Base-by-base conservation (phyloP, 2,329 filamentous ascomycete species). In the Keithomyces neogunnii region DNA sequence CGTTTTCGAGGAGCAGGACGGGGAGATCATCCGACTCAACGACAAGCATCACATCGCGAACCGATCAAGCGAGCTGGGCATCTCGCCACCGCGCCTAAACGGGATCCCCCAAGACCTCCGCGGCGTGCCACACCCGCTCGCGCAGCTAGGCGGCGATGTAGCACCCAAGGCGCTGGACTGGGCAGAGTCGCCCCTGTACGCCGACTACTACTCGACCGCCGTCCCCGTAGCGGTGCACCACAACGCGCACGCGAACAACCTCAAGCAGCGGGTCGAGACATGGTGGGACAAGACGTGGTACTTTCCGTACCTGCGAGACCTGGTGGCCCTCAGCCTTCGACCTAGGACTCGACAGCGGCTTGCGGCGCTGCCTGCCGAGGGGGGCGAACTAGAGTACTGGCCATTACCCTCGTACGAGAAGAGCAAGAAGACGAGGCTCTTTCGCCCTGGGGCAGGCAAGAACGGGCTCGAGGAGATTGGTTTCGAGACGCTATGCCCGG, bases 271-370 rank as follows among this genome's bases (percentile, higher is more conserved):
- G 26, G 57, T 56, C 31, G 48, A 47, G 2, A 30, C 42, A 3
- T 63, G 62, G 60, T 63, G 62, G 62, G 51, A 58, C 28, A 53
- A 54, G 32, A 56, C 50, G 5, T 63, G 60, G 61, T 61, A 56
- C 31, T 57, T 57, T 28, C 58, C 55, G 1, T 48, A 57, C 31
- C 54, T 63, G 5, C 55, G 57, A 43, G 49, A 51, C 5, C 19
- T 19, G 19, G 19, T 19, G 19, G 19, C 19, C 19, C 19, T 19
- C 1, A 19, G 19, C 19, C 19, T 19, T 19, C 19, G 19, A 19
- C 19, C 19, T 19, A 19, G 19, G 19, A 19, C 19, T 19, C 19
- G 19, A 19, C 19, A 19, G 1, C 19, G 19, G 19, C 19, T 19
- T 19, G 19, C 19, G 19, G 19, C 19, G 19, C 19, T 19, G 19